Base-by-base conservation (phyloP, 2,329 filamentous ascomycete species). In the Exophiala aquamarina region DNA sequence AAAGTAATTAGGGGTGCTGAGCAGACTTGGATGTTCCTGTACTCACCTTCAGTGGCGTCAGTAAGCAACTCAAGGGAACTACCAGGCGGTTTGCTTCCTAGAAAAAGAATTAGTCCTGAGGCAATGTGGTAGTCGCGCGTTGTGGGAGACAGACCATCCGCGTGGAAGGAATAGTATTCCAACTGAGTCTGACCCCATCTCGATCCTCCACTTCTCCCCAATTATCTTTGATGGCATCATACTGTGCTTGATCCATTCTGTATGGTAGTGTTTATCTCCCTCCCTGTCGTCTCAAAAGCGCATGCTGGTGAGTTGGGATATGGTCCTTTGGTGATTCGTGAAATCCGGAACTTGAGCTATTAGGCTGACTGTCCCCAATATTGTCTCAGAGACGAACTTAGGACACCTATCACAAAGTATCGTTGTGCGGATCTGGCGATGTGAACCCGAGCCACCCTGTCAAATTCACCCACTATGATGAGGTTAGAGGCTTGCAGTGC, bases 141-240 rank as follows among this genome's bases (percentile, higher is more conserved):
- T 26, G 28, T 26, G 36, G 23, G 18, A 41, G 26, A 72, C 79
- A 61, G 61, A 89, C 91, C 90, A 98, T 96, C 68, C 93, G 89
- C 64, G 92, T 92, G 75, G 91, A 96, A 40, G 93, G 93, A 65
- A 98, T 95, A 52, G 94, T 94, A 68, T 98, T 98, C 93, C 93
- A 98, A 72, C 92, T 96, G 58, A 98, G 79, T 55, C 93, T 85
- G 64, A 97, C 83, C 52, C 93, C 93, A 82, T 98, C 93, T 60
- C 89, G 84, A 65, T 98, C 93, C 75, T 98, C 93, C 49, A 95
- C 85, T 69, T 96, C 90, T 64, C 86, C 89, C 91, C 91, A 96
- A 74, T 92, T 87, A 72, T 96, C 91, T 74, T 96, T 96, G 59
- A 95, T 75, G 59, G 84, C 80, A 70, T 96, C 91, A 77, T 89